phyloP scores from a whole-genome alignment of 768 basidiomycete species.

The Daedalea quercina region DNA sequence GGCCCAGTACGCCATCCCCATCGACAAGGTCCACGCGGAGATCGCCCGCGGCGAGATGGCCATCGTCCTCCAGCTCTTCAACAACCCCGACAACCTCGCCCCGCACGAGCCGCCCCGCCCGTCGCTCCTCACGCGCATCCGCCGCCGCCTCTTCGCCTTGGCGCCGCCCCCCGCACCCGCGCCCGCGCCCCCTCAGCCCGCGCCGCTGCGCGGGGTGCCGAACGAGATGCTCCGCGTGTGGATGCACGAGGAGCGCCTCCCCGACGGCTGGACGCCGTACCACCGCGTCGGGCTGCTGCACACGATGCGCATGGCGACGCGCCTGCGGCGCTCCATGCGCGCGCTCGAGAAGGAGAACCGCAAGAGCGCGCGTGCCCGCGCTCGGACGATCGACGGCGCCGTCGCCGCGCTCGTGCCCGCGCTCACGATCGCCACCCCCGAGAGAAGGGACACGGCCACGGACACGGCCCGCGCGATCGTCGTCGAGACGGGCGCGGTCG shows the following conservation, averaged over 20 bases:
- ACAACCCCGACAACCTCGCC: slow-evolving; percentile 13
- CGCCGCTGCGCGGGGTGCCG: slow-evolving; percentile 29
- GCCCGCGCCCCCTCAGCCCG: background rate
- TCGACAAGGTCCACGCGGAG: slow-evolving; percentile 45
- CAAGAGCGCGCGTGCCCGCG: background rate
- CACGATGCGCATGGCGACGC: slow-evolving; percentile 24
- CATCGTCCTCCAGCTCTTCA: slow-evolving; percentile 54
- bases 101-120: slow-evolving; percentile 2
- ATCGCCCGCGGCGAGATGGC: slow-evolving; percentile 69
- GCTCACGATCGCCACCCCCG: slow-evolving; percentile 1
- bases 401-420: background rate
- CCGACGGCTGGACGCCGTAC: slow-evolving; percentile 28
- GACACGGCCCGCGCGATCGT: background rate
- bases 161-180: background rate
- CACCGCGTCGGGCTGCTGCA: slow-evolving; percentile 25
- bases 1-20: slow-evolving; percentile 26
- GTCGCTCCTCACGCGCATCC: background rate
- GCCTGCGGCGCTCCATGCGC: slow-evolving; percentile 20
- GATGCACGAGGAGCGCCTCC: slow-evolving; percentile 46
- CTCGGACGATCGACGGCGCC: background rate
- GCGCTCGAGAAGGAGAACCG: background rate
- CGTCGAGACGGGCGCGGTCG: background rate
- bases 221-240: slow-evolving; percentile 41
- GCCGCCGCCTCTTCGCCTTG: background rate
- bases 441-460: background rate